Conservation (phyloP, 2,329 filamentous ascomycete genomes). For the Verticillium nonalfalfae region DNA sequence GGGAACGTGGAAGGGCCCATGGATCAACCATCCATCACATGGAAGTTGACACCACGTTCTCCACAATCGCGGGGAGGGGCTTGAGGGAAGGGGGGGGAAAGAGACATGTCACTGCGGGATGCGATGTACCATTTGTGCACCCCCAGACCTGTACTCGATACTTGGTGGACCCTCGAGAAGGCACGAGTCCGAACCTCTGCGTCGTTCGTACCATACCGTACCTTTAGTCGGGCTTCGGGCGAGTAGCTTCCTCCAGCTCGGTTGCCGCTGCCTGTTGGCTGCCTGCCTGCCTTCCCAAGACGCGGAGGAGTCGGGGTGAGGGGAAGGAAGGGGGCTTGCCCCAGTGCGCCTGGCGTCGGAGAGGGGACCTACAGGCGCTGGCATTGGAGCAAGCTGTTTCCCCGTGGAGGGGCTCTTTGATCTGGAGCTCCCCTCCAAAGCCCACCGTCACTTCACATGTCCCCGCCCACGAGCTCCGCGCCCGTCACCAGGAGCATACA, state of each 20-base stretch:
- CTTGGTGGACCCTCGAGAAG: not conserved
- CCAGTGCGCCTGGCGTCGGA: not conserved
- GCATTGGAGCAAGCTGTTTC: slow-evolving; percentile 5
- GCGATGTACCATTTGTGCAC: not conserved
- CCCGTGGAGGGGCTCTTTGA: slow-evolving; percentile 1
- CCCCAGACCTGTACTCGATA: not conserved
- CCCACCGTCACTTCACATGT: slow-evolving; percentile 1
- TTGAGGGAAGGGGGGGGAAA: not conserved
- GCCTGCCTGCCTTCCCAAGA: not conserved
- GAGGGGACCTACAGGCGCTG: not conserved
- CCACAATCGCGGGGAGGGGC: not conserved
- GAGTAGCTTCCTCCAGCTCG: not conserved
- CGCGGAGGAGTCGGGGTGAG: not conserved
- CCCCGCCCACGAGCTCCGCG: slow-evolving; percentile 5
- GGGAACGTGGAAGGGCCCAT: not conserved
- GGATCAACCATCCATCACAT: not conserved
- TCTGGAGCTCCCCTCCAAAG: not conserved
- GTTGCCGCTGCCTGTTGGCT: not conserved
- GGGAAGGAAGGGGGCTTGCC: not conserved
- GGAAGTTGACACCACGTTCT: not conserved
- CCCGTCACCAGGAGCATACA: slow-evolving; percentile 3
- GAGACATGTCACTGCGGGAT: not conserved
- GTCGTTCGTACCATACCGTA: not conserved
- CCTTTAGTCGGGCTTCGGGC: not conserved
- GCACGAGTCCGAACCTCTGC: not conserved